Base-by-base conservation (phyloP, 2,329 filamentous ascomycete species). In the Sodiomyces alkalinus region DNA sequence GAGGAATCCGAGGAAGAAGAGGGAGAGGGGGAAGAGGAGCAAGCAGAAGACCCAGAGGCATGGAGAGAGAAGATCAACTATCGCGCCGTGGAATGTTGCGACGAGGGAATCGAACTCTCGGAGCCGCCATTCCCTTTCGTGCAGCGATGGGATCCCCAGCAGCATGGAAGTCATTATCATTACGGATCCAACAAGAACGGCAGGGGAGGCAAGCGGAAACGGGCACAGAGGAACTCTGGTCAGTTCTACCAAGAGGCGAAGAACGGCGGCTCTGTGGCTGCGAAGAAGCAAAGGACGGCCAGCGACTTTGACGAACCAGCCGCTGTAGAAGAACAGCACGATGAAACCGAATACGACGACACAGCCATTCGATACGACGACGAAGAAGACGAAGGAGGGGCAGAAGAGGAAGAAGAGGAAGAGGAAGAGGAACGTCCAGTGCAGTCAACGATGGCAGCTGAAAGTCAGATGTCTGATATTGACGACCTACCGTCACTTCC, bases 61-160 rank as follows among this genome's bases (percentile, higher is more conserved):
- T 94, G 86, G 86, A 70, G 70, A 39, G 56, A 69, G 4, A 82
- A 74, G 39, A 75, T 94, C 34, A 65, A 59, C 8, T 72, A 92
- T 35, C 67, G 69, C 15, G 86, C 82, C 14, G 80, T 92, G 1
- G 87, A 96, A 48, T 94, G 86, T 51, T 71, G 74, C 36, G 64
- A 80, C n/a, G 67, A 80, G 17, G 67, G 63, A 5, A 55, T 82
- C 21, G 56, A 66, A 18, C 59, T 92, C 25, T 79, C 68, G 29
- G 67, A 80, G 19, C 86, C 87, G 0, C 81, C 86, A 0, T 94
- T 92, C 44, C 86, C 86, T 0, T 94, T 94, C 48, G 62, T 80
- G 11, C 85, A 94, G 49, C 69, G 80, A 26, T 94, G 86, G 87
- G 82, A 92, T 49, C 66, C 70, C 4, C 76, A 83, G 35, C 80